These are phyloP conservation scores for Tricholoma saponaceum DNA, from an alignment of 768 basidiomycete genomes.

Conservation along the genomic window DNA sequence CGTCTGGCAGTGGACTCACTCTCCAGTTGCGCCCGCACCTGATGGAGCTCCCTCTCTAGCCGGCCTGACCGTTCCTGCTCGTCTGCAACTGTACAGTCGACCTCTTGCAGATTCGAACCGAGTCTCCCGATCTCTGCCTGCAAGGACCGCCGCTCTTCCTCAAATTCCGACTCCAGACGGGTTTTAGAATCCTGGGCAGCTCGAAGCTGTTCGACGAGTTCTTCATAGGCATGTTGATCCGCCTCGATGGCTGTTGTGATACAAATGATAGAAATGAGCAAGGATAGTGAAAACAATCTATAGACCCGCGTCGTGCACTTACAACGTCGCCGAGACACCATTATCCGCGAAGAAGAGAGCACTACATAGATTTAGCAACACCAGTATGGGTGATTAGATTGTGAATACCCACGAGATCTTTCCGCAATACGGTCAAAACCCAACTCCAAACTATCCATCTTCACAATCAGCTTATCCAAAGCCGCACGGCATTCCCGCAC, in stretches of 20 bases:
- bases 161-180: conserved; percentile 52
- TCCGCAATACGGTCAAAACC: conserved; percentile 88
- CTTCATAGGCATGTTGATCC: conserved; percentile 73
- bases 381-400: conserved; percentile 3
- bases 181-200: conserved; percentile 51
- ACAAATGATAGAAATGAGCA: conserved; percentile 4
- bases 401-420: conserved; percentile 59
- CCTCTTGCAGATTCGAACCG: conserved; percentile 37
- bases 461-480: conserved; percentile 65
- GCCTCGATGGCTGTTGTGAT: conserved; percentile 54
- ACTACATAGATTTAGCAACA: conserved; percentile 38
- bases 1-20: conserved; percentile 57
- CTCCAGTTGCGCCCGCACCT: conserved; percentile 59
- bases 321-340: conserved; percentile 70
- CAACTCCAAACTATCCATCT: conserved; percentile 76
- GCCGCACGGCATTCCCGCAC: conserved; percentile 56
- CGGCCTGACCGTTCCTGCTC: conserved; percentile 52
- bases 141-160: conserved; percentile 53
- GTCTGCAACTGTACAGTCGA: conserved; percentile 29
- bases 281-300: conserved; percentile 2
- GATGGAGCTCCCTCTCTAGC: conserved; percentile 62
- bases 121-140: conserved; percentile 57
- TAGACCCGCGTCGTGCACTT: conserved; percentile 25
- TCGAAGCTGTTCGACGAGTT: conserved; percentile 65
- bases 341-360: conserved; percentile 69